Conservation (phyloP, 352 stramenopile genomes). For the Phytophthora pluvialis region DNA sequence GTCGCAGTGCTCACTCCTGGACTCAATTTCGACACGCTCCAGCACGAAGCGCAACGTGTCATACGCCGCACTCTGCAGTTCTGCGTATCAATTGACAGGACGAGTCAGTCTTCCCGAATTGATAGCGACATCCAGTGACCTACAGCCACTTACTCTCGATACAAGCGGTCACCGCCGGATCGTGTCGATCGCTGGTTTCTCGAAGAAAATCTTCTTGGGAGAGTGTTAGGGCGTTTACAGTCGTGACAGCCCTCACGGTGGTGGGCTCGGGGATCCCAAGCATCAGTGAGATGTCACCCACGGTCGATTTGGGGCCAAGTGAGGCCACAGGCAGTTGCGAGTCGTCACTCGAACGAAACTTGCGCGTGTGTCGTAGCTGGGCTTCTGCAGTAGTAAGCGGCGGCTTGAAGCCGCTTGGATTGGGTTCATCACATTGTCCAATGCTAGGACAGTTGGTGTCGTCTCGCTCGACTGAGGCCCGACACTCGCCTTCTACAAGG, state of each 20-base stretch:
- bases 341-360: constrained; percentile 32
- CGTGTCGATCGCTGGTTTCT: constrained; percentile 45
- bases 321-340: constrained; percentile 43
- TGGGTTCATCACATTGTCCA: constrained; percentile 1
- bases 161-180: constrained; percentile 32
- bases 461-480: constrained; percentile 37
- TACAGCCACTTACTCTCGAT: constrained; percentile 30
- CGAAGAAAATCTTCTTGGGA: constrained; percentile 48
- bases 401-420: constrained; percentile 8
- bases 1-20: constrained; percentile 49
- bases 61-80: constrained; percentile 51
- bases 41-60: constrained; percentile 62
- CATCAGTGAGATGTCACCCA: constrained; percentile 50
- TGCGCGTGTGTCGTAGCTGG: constrained; percentile 35
- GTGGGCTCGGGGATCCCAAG: constrained; percentile 43
- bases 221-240: constrained; percentile 41
- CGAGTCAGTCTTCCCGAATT: not conserved
- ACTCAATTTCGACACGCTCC: constrained; percentile 55
- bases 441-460: constrained; percentile 7
- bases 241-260: constrained; percentile 44
- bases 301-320: constrained; percentile 40
- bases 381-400: constrained; percentile 28
- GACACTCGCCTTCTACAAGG: constrained; percentile 49
- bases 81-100: constrained; percentile 19
- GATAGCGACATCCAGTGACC: not conserved